Evolutionary conservation across 441 rosid species (phyloP).

Genomic region (Gossypium davidsonii): DNA sequence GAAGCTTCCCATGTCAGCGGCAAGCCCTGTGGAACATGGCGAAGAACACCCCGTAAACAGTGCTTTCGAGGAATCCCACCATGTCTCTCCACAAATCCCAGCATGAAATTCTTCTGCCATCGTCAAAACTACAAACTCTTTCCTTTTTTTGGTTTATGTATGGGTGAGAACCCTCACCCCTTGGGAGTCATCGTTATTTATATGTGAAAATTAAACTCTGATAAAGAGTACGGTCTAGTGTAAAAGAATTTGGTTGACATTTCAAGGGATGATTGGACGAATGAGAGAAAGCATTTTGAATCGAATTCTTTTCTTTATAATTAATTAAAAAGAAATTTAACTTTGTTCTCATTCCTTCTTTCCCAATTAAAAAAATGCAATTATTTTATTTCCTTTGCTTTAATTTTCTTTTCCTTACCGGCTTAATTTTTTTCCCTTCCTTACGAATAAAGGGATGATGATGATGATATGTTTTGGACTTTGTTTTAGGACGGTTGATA

Average conservation of each 20-base stretch:
- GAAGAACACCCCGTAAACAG: constrained; percentile 38
- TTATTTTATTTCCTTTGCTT: not conserved
- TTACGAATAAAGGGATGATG: constrained; percentile 18
- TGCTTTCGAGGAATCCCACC: constrained; percentile 59
- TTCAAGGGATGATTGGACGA: constrained; percentile 44
- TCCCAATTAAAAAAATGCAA: not conserved
- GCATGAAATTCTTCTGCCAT: constrained; percentile 77
- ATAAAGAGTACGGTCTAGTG: constrained; percentile 18
- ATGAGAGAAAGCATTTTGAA: constrained; percentile 37
- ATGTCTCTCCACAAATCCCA: constrained; percentile 52
- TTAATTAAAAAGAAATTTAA: not conserved
- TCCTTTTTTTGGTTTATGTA: not conserved
- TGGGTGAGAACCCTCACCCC: not conserved
- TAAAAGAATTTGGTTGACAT: constrained; percentile 43
- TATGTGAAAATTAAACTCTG: constrained; percentile 15
- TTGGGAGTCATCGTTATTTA: not conserved
- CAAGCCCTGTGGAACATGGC: constrained; percentile 34
- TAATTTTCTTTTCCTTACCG: not conserved
- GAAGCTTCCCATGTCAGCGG: constrained; percentile 27
- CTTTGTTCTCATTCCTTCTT: constrained; percentile 6
- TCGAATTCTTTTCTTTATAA: constrained; percentile 25
- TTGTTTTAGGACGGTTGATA: constrained; percentile 15
- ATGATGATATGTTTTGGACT: constrained; percentile 10
- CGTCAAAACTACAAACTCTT: not conserved
- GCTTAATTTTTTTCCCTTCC: not conserved